These are phyloP conservation scores for Alliaria petiolata DNA, from an alignment of 345 rosid species.

Conservation along the genomic window DNA sequence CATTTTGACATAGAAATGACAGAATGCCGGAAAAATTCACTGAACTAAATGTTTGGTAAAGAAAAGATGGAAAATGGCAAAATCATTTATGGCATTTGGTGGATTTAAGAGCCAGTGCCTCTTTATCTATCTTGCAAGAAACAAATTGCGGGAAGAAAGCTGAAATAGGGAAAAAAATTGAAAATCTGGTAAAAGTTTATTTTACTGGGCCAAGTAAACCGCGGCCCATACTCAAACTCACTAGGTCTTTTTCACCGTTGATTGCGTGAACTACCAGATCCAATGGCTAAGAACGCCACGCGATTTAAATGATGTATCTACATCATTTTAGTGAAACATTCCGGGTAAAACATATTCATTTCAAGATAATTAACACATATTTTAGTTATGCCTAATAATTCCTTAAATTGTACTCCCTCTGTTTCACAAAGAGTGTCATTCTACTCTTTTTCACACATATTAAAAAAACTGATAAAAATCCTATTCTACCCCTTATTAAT, in stretches of 20 bases:
- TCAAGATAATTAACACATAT: not conserved
- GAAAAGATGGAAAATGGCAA: not conserved
- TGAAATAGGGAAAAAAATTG: not conserved
- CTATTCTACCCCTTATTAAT: too few species aligned
- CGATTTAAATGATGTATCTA: conserved; percentile 9
- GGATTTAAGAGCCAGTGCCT: not conserved
- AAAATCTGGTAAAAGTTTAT: not conserved
- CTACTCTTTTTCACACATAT: too few species aligned
- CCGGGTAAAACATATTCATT: not conserved
- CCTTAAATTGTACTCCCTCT: not conserved
- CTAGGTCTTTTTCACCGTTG: not conserved
- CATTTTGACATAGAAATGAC: not conserved
- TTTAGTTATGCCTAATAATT: not conserved
- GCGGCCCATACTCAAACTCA: conserved; percentile 5
- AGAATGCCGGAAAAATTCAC: not conserved
- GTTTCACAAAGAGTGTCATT: too few species aligned
- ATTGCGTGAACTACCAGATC: conserved; percentile 30
- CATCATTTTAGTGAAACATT: not conserved
- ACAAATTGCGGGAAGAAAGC: conserved; percentile 18
- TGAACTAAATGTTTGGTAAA: not conserved
- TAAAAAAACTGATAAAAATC: too few species aligned
- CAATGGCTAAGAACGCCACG: conserved; percentile 29
- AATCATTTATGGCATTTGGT: not conserved
- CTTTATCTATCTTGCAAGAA: conserved; percentile 2
- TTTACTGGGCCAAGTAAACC: conserved; percentile 27